Evolutionary conservation across 768 basidiomycete genomes (phyloP).

Genomic region (Russula ochroleuca): DNA sequence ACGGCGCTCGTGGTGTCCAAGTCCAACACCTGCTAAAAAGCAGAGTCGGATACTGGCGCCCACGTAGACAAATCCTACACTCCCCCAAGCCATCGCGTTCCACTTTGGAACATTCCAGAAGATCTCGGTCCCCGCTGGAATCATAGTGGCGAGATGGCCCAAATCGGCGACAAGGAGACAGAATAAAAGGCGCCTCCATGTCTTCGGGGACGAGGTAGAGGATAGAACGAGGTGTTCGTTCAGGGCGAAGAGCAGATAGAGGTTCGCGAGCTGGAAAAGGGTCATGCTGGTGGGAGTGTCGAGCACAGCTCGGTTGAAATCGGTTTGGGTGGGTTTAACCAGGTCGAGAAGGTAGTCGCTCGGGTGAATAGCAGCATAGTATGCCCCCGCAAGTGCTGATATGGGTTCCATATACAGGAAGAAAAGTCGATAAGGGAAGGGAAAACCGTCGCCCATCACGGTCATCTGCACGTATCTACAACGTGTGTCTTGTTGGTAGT

Average conservation of each 20-base stretch:
- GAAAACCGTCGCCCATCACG: background rate
- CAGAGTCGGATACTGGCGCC: conserved; percentile 28
- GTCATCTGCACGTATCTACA: background rate
- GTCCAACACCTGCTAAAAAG: conserved; percentile 40
- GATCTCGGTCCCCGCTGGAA: conserved; percentile 40
- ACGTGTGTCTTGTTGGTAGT: background rate
- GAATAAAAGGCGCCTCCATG: conserved; percentile 43
- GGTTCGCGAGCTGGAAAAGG: conserved; percentile 47
- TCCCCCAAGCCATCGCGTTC: conserved; percentile 54
- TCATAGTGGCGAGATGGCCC: conserved; percentile 46
- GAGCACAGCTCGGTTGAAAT: background rate
- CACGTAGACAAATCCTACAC: conserved; percentile 49
- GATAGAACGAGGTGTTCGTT: conserved; percentile 49
- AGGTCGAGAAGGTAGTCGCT: conserved; percentile 40
- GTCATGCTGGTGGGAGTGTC: conserved; percentile 39
- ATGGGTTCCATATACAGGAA: conserved; percentile 52
- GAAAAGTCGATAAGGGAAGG: conserved; percentile 42
- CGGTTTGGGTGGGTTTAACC: conserved; percentile 26
- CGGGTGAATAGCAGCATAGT: conserved; percentile 43
- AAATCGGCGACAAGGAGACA: conserved; percentile 31
- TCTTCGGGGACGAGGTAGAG: conserved; percentile 39
- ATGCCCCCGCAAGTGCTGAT: conserved; percentile 46
- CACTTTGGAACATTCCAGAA: conserved; percentile 46
- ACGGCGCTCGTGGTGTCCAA: conserved; percentile 3
- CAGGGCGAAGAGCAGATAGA: conserved; percentile 49